A percentile compares a stretch with the other conserved stretches of the same genome.
Conservation (phyloP, 2,329 filamentous ascomycete species). For the Trichoderma hamatum region DNA sequence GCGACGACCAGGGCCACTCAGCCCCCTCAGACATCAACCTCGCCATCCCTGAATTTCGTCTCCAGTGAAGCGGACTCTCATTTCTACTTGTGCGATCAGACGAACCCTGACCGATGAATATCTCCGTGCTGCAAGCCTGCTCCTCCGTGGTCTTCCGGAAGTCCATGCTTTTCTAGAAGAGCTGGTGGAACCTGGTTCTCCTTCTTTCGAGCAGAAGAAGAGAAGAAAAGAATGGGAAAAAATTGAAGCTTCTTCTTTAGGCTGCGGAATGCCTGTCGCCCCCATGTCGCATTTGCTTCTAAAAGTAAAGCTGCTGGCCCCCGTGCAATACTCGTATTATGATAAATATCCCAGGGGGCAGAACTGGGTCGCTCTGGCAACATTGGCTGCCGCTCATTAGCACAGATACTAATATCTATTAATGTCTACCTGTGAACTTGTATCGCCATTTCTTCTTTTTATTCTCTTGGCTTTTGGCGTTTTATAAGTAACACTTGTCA, state of each 20-base stretch:
- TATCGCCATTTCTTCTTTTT: neutral
- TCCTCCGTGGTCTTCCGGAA: neutral
- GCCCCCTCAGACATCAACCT: slow-evolving; percentile 2
- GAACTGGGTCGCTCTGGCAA: slow-evolving; percentile 1
- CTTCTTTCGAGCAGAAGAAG: neutral
- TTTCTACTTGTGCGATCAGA: neutral
- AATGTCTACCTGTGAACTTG: neutral
- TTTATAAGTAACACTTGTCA: neutral
- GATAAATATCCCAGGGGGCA: neutral
- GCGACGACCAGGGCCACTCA: slow-evolving; percentile 11
- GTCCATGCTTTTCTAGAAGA: slow-evolving; percentile 14
- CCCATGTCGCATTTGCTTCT: slow-evolving; percentile 16
- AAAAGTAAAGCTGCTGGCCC: neutral
- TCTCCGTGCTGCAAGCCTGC: neutral
- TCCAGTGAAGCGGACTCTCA: slow-evolving; percentile 12
- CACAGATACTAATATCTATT: neutral
- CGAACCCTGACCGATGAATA: slow-evolving; percentile 4
- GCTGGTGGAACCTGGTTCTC: neutral
- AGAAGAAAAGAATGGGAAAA: neutral
- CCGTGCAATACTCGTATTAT: slow-evolving; percentile 1
- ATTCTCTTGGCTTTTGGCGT: neutral
- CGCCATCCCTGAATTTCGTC: slow-evolving; percentile 16
- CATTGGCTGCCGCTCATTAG: neutral
- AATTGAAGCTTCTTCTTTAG: slow-evolving; percentile 22
- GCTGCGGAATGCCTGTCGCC: neutral